Evolutionary conservation across 2,329 filamentous ascomycete species (phyloP).

Genomic region (Pestalotiopsis sp.): DNA sequence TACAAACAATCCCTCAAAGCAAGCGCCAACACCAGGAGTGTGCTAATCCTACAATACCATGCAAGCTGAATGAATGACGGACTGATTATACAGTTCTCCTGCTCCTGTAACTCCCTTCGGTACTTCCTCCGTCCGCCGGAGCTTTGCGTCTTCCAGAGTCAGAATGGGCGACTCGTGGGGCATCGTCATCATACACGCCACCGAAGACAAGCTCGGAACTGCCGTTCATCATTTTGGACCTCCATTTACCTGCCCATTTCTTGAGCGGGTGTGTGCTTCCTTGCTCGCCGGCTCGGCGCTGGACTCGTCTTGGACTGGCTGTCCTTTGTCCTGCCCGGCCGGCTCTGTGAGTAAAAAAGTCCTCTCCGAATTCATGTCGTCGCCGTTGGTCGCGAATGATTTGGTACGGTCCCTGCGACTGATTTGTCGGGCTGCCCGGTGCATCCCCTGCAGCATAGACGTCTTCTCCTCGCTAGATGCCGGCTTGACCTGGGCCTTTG

Average conservation of each 20-base stretch:
- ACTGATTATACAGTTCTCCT: not conserved
- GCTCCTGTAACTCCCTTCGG: not conserved
- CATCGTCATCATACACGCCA: not conserved
- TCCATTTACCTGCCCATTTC: conserved; percentile 3
- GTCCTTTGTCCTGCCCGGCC: not conserved
- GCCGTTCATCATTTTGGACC: not conserved
- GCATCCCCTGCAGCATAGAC: conserved; percentile 6
- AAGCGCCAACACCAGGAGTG: not conserved
- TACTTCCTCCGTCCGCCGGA: not conserved
- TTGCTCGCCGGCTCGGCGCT: not conserved
- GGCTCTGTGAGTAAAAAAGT: conserved; percentile 11
- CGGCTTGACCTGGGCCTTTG: conserved; percentile 10
- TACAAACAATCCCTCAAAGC: not conserved
- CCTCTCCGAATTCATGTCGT: not conserved
- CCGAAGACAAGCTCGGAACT: not conserved
- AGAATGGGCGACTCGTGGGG: not conserved
- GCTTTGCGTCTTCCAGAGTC: not conserved
- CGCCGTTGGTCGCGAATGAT: conserved; percentile 11
- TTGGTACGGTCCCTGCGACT: conserved; percentile 12
- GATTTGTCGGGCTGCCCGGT: conserved; percentile 13
- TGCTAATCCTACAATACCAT: not conserved
- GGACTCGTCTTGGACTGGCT: not conserved
- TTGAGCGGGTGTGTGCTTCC: not conserved
- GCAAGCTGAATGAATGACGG: not conserved
- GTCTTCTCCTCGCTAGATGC: conserved; percentile 14